phyloP scores from a whole-genome alignment of 2,329 filamentous ascomycete genomes.

The Cytospora piceicola region DNA sequence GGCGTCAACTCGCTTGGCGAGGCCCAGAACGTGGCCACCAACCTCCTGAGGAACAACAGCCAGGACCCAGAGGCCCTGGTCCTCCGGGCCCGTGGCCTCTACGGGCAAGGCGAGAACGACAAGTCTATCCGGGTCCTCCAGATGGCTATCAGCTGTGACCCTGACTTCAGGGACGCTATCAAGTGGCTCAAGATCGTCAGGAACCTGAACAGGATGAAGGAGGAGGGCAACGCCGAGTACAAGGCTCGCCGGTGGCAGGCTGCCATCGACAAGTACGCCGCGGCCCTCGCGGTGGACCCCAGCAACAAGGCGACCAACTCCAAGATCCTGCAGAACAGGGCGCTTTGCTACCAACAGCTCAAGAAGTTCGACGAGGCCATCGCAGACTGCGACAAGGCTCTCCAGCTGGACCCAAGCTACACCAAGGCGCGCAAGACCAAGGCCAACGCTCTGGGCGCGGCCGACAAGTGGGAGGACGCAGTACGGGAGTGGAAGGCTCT shows the following conservation, averaged over 20 bases:
- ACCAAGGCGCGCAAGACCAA: conserved; percentile 91
- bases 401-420: conserved; percentile 82
- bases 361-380: conserved; percentile 85
- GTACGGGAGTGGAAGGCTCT: conserved; percentile 87
- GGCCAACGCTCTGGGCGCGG: conserved; percentile 84
- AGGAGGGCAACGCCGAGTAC: conserved; percentile 89
- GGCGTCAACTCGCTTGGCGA: conserved; percentile 87
- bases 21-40: conserved; percentile 91
- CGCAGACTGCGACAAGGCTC: conserved; percentile 81
- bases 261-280: conserved; percentile 82
- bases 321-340: conserved; percentile 92
- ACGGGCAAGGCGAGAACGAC: conserved; percentile 90
- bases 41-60: conserved; percentile 79
- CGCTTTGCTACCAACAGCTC: conserved; percentile 79
- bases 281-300: conserved; percentile 84
- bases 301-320: conserved; percentile 90
- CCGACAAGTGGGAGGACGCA: conserved; percentile 90
- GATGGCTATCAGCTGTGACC: conserved; percentile 86
- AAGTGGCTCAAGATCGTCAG: conserved; percentile 89
- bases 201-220: conserved; percentile 90
- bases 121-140: conserved; percentile 93
- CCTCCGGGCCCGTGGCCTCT: conserved; percentile 83
- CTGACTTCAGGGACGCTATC: conserved; percentile 85
- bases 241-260: conserved; percentile 80
- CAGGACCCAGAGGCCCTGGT: conserved; percentile 94